phyloP scores from a whole-genome alignment of 192 early-diverging fungal species.

The Podochytrium sp. region DNA sequence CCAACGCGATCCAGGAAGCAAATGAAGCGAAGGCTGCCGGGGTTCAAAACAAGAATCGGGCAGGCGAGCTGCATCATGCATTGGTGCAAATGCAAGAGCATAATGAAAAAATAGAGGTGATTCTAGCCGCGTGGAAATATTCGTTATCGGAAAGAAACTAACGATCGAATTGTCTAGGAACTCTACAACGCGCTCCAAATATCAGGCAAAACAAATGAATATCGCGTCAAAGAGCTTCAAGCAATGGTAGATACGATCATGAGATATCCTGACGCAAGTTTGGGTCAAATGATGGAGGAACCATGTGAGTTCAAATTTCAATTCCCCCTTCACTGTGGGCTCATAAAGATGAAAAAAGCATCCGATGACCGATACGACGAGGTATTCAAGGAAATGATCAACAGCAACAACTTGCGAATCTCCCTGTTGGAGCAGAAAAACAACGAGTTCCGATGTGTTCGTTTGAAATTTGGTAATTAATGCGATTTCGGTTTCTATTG shows the following conservation, averaged over 20 bases:
- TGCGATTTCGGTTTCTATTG: neutral
- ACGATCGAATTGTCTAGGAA: neutral
- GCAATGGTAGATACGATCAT: slow-evolving; percentile 32
- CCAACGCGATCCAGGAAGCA: neutral
- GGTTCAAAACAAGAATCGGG: neutral
- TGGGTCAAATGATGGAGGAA: slow-evolving; percentile 37
- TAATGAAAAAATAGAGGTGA: slow-evolving; percentile 26
- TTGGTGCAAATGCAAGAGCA: slow-evolving; percentile 21
- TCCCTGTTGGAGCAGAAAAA: slow-evolving; percentile 53
- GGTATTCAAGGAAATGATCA: slow-evolving; percentile 47
- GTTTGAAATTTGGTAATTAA: slow-evolving; percentile 36
- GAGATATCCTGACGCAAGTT: slow-evolving; percentile 48
- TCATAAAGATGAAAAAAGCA: neutral
- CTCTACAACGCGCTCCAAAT: neutral
- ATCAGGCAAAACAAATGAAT: slow-evolving; percentile 19
- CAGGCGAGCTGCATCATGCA: slow-evolving; percentile 33
- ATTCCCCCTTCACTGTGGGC: neutral
- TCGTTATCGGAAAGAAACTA: no score
- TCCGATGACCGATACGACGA: slow-evolving; percentile 28
- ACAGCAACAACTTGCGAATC: slow-evolving; percentile 48
- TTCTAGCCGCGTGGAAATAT: neutral
- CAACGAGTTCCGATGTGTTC: slow-evolving; percentile 43
- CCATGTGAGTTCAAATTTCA: slow-evolving; percentile 1
- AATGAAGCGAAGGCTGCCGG: neutral
- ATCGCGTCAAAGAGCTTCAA: slow-evolving; percentile 31